Percentiles rank a stretch among this genome's conserved stretches.
Conservation (phyloP, 2,329 filamentous ascomycete genomes). For the Nannizzia gypsea region DNA sequence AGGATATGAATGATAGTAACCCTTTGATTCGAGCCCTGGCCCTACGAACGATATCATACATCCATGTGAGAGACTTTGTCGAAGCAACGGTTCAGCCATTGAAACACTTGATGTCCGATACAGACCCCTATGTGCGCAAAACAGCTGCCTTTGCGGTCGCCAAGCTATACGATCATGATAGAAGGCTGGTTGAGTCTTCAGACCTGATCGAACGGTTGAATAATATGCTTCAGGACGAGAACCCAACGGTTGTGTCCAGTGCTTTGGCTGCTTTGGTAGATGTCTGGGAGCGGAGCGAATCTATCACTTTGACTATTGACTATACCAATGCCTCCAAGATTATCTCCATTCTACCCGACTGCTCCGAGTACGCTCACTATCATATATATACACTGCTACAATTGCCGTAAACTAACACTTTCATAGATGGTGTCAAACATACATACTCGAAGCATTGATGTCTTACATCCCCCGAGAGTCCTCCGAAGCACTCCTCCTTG, state of each 20-base stretch:
- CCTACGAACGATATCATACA: conserved; percentile 89
- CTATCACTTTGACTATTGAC: conserved; percentile 95
- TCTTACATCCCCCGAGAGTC: conserved; percentile 92
- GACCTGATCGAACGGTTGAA: conserved; percentile 90
- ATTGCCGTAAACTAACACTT: not conserved
- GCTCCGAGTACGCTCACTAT: conserved; percentile 64
- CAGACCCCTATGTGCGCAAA: conserved; percentile 93
- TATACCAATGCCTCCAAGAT: conserved; percentile 97
- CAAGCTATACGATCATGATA: conserved; percentile 95
- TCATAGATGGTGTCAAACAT: conserved; percentile 88
- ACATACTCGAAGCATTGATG: conserved; percentile 95
- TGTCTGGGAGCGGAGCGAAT: conserved; percentile 96
- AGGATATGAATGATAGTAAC: conserved; percentile 91
- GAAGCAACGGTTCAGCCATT: conserved; percentile 77
- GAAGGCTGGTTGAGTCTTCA: conserved; percentile 74
- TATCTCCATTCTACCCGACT: conserved; percentile 89
- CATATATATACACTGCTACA: not conserved
- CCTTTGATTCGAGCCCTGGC: conserved; percentile 86
- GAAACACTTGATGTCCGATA: conserved; percentile 69
- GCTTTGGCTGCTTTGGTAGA: conserved; percentile 86
- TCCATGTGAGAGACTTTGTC: conserved; percentile 92
- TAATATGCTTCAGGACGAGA: conserved; percentile 80
- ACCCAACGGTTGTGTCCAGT: conserved; percentile 92
- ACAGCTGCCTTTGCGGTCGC: conserved; percentile 93
- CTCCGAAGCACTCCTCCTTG: conserved; percentile 73